Conservation (phyloP, 768 basidiomycete genomes). For the Phylloporus sp. region DNA sequence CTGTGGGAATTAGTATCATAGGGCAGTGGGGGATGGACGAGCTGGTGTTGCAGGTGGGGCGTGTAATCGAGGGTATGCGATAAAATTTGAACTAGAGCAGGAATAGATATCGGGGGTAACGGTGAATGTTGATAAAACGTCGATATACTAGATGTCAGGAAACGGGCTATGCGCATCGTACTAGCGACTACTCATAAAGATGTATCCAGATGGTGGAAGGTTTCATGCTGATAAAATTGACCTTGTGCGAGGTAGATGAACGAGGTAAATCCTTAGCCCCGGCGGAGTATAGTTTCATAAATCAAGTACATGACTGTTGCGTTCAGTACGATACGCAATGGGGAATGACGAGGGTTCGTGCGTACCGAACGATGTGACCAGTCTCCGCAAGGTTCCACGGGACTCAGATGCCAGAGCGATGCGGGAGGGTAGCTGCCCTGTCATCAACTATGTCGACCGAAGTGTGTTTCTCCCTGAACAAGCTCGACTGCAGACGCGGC, state of each 20-base stretch:
- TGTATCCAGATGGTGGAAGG: conserved; percentile 15
- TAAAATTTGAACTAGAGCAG: no score
- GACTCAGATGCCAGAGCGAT: conserved; percentile 48
- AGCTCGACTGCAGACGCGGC: no score
- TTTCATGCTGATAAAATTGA: neutral
- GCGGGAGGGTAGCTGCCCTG: conserved; percentile 30
- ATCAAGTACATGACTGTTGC: conserved; percentile 96
- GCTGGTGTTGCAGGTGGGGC: conserved; percentile 53
- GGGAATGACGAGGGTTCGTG: no score
- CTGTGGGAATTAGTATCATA: conserved; percentile 77
- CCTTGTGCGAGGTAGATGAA: neutral
- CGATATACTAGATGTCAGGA: neutral
- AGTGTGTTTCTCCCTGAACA: conserved; percentile 56
- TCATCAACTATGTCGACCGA: conserved; percentile 31
- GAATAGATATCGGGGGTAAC: conserved; percentile 18
- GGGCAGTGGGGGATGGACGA: conserved; percentile 85
- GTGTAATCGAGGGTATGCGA: conserved; percentile 34
- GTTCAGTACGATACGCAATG: conserved; percentile 97
- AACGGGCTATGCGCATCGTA: conserved; percentile 1
- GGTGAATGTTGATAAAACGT: conserved; percentile 7
- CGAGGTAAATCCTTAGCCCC: conserved; percentile 31
- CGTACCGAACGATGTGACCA: conserved; percentile 78
- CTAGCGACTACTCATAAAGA: conserved; percentile 12
- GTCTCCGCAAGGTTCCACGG: conserved; percentile 96
- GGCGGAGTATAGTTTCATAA: conserved; percentile 80